Evolutionary conservation across 1,139 yeast genomes (phyloP).

Genomic region (Kurtzmaniella natalensis): DNA sequence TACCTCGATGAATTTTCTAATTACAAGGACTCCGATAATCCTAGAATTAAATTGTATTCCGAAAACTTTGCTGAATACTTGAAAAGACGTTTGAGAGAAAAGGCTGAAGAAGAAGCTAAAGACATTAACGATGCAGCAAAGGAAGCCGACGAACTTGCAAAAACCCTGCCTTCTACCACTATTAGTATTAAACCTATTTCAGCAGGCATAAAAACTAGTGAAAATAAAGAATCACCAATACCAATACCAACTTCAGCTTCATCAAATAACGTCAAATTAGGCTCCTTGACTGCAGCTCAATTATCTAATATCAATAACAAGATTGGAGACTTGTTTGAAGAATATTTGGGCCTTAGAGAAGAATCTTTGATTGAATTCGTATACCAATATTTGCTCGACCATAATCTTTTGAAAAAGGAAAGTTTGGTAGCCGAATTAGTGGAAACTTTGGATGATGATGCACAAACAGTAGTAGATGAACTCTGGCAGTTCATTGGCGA

Average conservation of each 20-base stretch:
- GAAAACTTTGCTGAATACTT: slow-evolving; percentile 36
- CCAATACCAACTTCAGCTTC: neutral
- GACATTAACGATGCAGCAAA: slow-evolving; percentile 29
- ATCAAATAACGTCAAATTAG: neutral
- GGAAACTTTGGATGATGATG: slow-evolving; percentile 57
- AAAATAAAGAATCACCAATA: neutral
- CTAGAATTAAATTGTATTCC: slow-evolving; percentile 20
- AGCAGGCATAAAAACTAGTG: neutral
- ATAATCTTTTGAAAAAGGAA: slow-evolving; percentile 23
- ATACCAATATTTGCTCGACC: slow-evolving; percentile 28
- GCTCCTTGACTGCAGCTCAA: neutral
- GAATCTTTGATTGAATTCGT: slow-evolving; percentile 45
- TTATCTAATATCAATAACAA: slow-evolving; percentile 23
- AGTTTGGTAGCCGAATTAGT: slow-evolving; percentile 39
- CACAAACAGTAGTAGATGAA: slow-evolving; percentile 39
- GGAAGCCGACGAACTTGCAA: slow-evolving; percentile 16
- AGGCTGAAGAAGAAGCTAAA: slow-evolving; percentile 29
- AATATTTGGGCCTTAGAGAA: slow-evolving; percentile 50
- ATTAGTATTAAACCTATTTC: neutral
- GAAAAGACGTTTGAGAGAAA: slow-evolving; percentile 26
- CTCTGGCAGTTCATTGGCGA: slow-evolving; percentile 28
- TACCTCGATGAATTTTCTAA: slow-evolving; percentile 29
- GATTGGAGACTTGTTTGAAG: slow-evolving; percentile 42
- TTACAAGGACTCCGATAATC: slow-evolving; percentile 15
- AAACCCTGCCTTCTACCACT: neutral